These are phyloP conservation scores for Acer campestre DNA, from an alignment of 345 rosid genomes.

Conservation along the genomic window DNA sequence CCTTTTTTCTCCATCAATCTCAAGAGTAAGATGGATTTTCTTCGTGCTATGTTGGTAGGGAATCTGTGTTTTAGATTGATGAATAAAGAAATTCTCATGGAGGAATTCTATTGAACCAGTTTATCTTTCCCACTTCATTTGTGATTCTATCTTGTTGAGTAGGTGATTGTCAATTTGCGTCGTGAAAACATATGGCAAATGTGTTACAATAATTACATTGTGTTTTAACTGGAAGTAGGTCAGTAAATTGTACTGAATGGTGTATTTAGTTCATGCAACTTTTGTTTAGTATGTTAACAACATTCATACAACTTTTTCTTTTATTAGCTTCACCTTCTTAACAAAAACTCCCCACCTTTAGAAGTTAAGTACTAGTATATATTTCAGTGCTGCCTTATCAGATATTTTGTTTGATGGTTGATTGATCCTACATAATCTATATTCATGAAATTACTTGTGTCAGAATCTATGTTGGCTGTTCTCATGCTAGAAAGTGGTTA, in stretches of 20 bases:
- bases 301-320: no score
- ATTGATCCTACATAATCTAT: no score
- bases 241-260: no score
- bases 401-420: no score
- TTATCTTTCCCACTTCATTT: not conserved
- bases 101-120: not conserved
- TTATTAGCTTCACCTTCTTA: not conserved
- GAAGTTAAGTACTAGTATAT: no score
- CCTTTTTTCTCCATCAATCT: not conserved
- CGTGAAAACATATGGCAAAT: not conserved
- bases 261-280: not conserved
- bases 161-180: not conserved
- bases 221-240: not conserved
- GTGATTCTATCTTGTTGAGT: not conserved
- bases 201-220: not conserved
- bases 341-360: not conserved
- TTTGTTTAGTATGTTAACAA: not conserved
- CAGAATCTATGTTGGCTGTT: not conserved
- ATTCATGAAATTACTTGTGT: not conserved
- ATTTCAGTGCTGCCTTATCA: not conserved
- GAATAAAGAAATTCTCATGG: not conserved
- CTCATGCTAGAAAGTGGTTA: not conserved
- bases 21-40: not conserved
- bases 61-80: not conserved
- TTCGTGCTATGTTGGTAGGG: not conserved